These are phyloP conservation scores for Fusarium coffeatum DNA, from an alignment of 2,329 filamentous ascomycete genomes.

Conservation along the genomic window DNA sequence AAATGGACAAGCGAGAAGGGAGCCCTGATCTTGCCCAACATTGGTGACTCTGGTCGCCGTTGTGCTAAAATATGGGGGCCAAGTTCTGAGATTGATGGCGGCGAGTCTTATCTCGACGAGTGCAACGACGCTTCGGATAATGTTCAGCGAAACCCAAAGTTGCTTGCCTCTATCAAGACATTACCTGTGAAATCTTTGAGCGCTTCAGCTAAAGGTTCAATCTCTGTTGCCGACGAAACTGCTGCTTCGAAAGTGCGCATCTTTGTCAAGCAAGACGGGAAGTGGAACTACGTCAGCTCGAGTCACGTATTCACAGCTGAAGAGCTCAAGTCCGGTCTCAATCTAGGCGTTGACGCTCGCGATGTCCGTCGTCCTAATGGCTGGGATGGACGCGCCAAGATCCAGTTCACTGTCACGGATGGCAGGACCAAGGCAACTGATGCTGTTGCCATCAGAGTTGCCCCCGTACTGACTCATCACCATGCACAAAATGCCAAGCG, in stretches of 20 bases:
- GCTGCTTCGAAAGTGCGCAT: constrained; percentile 45
- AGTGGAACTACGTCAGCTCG: constrained; percentile 45
- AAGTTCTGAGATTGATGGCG: constrained; percentile 3
- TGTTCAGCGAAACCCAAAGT: constrained; percentile 47
- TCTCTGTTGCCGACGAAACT: constrained; percentile 21
- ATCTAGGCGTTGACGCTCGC: constrained; percentile 51
- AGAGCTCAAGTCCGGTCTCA: constrained; percentile 47
- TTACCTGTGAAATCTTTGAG: constrained; percentile 41
- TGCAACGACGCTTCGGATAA: constrained; percentile 53
- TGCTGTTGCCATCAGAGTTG: constrained; percentile 49
- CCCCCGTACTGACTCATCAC: constrained; percentile 53
- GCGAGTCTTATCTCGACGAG: constrained; percentile 43
- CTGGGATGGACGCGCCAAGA: constrained; percentile 47
- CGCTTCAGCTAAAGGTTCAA: constrained; percentile 25
- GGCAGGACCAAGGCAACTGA: constrained; percentile 36
- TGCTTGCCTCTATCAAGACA: constrained; percentile 49
- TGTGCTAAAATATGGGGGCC: constrained; percentile 42
- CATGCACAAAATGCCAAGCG: constrained; percentile 49
- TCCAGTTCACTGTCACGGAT: constrained; percentile 48
- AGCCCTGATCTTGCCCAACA: constrained; percentile 53
- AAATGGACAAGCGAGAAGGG: constrained; percentile 44
- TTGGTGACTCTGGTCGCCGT: constrained; percentile 50
- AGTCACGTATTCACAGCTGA: constrained; percentile 44
- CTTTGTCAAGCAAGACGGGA: constrained; percentile 40
- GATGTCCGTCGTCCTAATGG: constrained; percentile 40